phyloP scores from a whole-genome alignment of 1,139 yeast species.

The Taphrina flavorubra region DNA sequence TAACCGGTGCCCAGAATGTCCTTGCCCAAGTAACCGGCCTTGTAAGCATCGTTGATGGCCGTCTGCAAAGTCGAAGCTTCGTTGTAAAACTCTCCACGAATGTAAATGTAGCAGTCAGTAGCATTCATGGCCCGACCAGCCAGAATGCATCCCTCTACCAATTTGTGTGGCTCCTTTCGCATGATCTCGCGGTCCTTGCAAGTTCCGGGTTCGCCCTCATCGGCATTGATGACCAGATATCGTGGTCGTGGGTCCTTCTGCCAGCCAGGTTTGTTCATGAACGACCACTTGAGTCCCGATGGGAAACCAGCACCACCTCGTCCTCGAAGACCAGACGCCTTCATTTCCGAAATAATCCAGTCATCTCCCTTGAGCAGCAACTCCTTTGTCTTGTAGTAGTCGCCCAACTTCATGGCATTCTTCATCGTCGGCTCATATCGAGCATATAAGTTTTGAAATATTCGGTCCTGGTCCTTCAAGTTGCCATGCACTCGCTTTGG shows the following conservation, averaged over 20 bases:
- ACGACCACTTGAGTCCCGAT: conserved; percentile 86
- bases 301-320: conserved; percentile 96
- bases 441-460: conserved; percentile 80
- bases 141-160: conserved; percentile 82
- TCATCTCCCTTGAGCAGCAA: conserved; percentile 78
- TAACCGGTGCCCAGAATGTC: conserved; percentile 87
- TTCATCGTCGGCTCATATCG: conserved; percentile 76
- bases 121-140: conserved; percentile 94
- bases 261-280: conserved; percentile 96
- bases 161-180: conserved; percentile 87
- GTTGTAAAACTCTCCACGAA: conserved; percentile 85
- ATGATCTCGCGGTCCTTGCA: conserved; percentile 90
- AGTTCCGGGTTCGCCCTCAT: conserved; percentile 93
- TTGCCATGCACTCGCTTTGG: conserved; percentile 65
- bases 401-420: conserved; percentile 78
- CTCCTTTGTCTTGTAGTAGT: conserved; percentile 90
- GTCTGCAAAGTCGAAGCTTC: conserved; percentile 73
- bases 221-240: conserved; percentile 85
- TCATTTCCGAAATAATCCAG: conserved; percentile 69
- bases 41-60: conserved; percentile 85
- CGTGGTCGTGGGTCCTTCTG: conserved; percentile 84
- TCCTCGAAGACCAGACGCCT: conserved; percentile 82
- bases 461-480: conserved; percentile 78
- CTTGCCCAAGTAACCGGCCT: conserved; percentile 77
- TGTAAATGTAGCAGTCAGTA: conserved; percentile 86